Evolutionary conservation across 2,329 filamentous ascomycete species (phyloP).

Genomic region (Akanthomyces lecanii): DNA sequence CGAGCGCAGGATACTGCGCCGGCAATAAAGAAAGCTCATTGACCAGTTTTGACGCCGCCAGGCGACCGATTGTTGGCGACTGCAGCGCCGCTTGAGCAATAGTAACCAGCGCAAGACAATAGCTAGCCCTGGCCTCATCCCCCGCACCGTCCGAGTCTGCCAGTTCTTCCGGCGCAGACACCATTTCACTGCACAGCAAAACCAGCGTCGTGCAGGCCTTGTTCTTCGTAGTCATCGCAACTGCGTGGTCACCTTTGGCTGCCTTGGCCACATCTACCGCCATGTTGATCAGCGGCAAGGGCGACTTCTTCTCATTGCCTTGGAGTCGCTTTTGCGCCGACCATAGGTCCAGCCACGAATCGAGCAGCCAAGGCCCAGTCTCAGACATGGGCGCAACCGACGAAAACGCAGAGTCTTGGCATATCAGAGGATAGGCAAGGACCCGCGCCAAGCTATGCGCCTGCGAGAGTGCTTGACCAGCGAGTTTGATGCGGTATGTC

Average conservation of each 20-base stretch:
- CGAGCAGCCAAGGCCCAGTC: constrained; percentile 46
- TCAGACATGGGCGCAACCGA: constrained; percentile 35
- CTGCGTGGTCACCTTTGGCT: constrained; percentile 19
- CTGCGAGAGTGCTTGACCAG: constrained; percentile 45
- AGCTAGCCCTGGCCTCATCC: constrained; percentile 29
- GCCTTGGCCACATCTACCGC: constrained; percentile 32
- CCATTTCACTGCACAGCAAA: constrained; percentile 40
- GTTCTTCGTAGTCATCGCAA: constrained; percentile 24
- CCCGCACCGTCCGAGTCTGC: constrained; percentile 26
- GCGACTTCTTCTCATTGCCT: constrained; percentile 26
- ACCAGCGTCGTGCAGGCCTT: constrained; percentile 39
- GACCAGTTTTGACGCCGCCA: constrained; percentile 41
- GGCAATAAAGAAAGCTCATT: constrained; percentile 37
- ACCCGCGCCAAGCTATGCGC: constrained; percentile 41
- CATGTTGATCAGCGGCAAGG: constrained; percentile 35
- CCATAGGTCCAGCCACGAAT: constrained; percentile 42
- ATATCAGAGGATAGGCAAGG: constrained; percentile 38
- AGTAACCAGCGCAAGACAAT: constrained; percentile 36
- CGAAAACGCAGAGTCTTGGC: constrained; percentile 30
- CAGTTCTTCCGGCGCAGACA: constrained; percentile 30
- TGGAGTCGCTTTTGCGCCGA: constrained; percentile 37
- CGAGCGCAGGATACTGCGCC: constrained; percentile 28
- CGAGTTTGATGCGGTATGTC: constrained; percentile 37
- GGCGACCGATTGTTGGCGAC: constrained; percentile 32
- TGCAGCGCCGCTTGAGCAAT: constrained; percentile 35